These are phyloP conservation scores for Viridothelium virens DNA, from an alignment of 495 filamentous ascomycete species.

Conservation along the genomic window DNA sequence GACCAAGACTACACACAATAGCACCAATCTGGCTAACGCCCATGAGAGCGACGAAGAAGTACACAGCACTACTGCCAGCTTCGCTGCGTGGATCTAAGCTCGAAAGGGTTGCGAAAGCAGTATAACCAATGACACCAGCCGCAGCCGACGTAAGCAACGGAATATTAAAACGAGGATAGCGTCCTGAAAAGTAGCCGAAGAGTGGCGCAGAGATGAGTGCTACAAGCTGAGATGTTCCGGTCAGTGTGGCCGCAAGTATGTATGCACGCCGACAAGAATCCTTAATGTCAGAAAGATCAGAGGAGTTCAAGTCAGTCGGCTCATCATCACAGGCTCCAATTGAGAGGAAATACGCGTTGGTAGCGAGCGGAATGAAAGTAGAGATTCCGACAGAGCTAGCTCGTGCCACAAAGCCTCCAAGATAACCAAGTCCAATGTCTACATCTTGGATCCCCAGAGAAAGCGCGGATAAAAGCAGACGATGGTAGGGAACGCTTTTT, in stretches of 20 bases:
- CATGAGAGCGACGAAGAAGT: conserved; percentile 67
- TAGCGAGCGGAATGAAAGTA: conserved; percentile 83
- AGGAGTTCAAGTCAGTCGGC: conserved; percentile 31
- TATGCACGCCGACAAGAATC: conserved; percentile 77
- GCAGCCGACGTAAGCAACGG: conserved; percentile 65
- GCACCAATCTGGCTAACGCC: conserved; percentile 90
- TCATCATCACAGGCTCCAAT: conserved; percentile 67
- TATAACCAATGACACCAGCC: conserved; percentile 68
- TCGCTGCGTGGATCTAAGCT: conserved; percentile 61
- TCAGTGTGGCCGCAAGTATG: conserved; percentile 71
- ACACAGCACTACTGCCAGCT: conserved; percentile 57
- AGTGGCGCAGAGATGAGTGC: conserved; percentile 77
- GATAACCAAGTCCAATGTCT: conserved; percentile 75
- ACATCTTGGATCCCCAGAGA: conserved; percentile 55
- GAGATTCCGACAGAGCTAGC: conserved; percentile 94
- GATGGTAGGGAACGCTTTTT: neutral
- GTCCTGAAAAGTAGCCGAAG: conserved; percentile 72
- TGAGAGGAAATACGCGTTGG: conserved; percentile 81
- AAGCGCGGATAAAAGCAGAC: conserved; percentile 1
- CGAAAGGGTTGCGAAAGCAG: conserved; percentile 56
- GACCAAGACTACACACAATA: conserved; percentile 85
- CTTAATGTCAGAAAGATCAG: conserved; percentile 56
- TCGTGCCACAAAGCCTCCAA: conserved; percentile 90
- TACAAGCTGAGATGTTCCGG: conserved; percentile 77
- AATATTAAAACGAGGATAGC: conserved; percentile 52